Base-by-base conservation (phyloP, 208 protist species). In the Leishmania mexicana region DNA sequence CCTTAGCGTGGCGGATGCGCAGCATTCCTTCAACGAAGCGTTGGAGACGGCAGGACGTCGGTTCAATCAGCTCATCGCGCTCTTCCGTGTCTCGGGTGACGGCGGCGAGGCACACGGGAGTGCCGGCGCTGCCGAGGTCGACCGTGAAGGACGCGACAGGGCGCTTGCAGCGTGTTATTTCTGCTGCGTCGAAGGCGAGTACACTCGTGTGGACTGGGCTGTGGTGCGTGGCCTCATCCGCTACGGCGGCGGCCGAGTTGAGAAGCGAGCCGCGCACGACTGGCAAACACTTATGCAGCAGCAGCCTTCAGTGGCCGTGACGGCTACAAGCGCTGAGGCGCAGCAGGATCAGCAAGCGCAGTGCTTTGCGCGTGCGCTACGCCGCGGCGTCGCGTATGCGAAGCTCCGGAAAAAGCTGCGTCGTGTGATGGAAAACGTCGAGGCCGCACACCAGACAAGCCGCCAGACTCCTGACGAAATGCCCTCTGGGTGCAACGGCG, bases 171-270 rank as follows among this genome's bases (percentile, higher is more conserved):
- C 78, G 15, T 85, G 77, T 57, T 31, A 64, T 60, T 83, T 96
- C 75, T 97, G 94, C 81, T 93, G 95, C 58, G 70, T 93, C n/a
- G 91, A 96, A 19, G 86, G 88, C 42, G 89, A 93, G 2, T 97
- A 92, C 81, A 84, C 85, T 15, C 89, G 92, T 17, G 79, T 90
- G 11, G 90, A 93, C 40, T 77, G 93, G 78, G 90, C 86, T 8
- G 90, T 95, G 67, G 86, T 89, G 42, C 92, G 94, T 11, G 92
- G 89, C 7, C 87, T 97, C 11, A 83, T 95, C n/a, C 92, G 92
- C 40, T 81, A 90, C 60, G 91, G 94, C 42, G 86, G 88, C 38
- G 94, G 92, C 0, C 35, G 40, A 6, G 91, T 84, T 42, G 78
- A 90, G 60, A 97, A 97, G 85, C 80, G 88, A 42, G 85, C 79